Percentiles rank a stretch among this genome's conserved stretches.
These are phyloP conservation scores for Myxozyma mucilagina DNA, from an alignment of 805 yeast genomes.

Conservation along the genomic window DNA sequence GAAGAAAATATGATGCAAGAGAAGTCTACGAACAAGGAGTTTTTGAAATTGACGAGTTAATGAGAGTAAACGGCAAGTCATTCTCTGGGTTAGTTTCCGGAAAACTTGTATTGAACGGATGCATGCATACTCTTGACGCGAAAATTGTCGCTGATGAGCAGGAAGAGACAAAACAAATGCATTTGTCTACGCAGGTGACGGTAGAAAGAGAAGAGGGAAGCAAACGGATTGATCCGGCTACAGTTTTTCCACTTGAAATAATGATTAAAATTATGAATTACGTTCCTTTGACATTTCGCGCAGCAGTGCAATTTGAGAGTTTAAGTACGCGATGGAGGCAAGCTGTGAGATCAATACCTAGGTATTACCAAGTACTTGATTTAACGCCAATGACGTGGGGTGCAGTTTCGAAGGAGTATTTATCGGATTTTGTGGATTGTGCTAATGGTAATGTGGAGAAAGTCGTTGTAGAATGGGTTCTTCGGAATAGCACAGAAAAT, in stretches of 20 bases:
- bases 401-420: not conserved
- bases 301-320: constrained; percentile 10
- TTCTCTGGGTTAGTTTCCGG: constrained; percentile 17
- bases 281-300: constrained; percentile 6
- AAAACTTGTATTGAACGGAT: constrained; percentile 9
- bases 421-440: constrained; percentile 4
- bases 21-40: constrained; percentile 11
- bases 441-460: not conserved
- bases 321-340: constrained; percentile 11
- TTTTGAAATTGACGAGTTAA: constrained; percentile 5
- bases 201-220: not conserved
- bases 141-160: not conserved
- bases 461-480: constrained; percentile 8
- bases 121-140: constrained; percentile 7
- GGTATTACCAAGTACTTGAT: constrained; percentile 8
- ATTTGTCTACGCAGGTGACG: not conserved
- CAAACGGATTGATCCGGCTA: constrained; percentile 15
- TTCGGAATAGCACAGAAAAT: not conserved
- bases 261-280: constrained; percentile 10
- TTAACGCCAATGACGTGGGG: constrained; percentile 5
- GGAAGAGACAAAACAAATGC: not conserved
- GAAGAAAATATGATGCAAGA: constrained; percentile 1
- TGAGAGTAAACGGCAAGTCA: not conserved
- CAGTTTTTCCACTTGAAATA: constrained; percentile 12
- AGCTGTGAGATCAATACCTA: constrained; percentile 9